Evolutionary conservation across 106 monocot genomes (phyloP), one percentile per base, ranked within the genome.

Genomic region (Dioscorea zingiberensis): DNA sequence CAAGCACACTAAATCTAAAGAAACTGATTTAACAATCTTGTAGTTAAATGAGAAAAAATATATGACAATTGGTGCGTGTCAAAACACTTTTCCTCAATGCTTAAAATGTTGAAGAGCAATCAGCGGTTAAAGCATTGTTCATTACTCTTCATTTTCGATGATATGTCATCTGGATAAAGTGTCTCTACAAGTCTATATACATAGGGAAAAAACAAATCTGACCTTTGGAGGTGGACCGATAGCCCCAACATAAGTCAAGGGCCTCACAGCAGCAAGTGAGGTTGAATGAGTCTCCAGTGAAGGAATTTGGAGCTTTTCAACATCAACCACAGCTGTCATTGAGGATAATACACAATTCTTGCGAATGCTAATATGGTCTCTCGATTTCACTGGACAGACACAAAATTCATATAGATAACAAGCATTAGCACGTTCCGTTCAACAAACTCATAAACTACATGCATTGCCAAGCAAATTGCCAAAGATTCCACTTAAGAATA

Each of bases 141-240:
- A 38, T 38, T 8, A 38, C 38, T 6, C 38, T 38, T 38, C 4
- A 0, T 38, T 6, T 38, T 38, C 38, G 6, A 38, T 38, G 38
- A 38, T 38, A 6, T 38, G 38, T 38, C 0, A 38, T 38, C 38
- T 10, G 4, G 38, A 38, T 38, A 38, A 38, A 38, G 38, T 10
- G 10, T 38, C 38, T 38, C 38, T 38, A 38, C 38, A 38, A 38
- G 38, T 38, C 38, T 10, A 30, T 10, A 0, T 29, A 25, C 32
- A 47, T 46, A 24, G 10, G 28, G 28, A n/a, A 13, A 48, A 27
- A 57, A 53, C 1, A 65, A 38, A 5, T 24, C 79, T 67, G 44
- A 87, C 87, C 87, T 87, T 76, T 17, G 28, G 60, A 46, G 80
- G 80, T 64, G 74, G 87, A 65, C 83, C 87, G 62, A 80, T 59